These are phyloP conservation scores for Castanea crenata DNA, from an alignment of 306 rosid species.

Conservation along the genomic window DNA sequence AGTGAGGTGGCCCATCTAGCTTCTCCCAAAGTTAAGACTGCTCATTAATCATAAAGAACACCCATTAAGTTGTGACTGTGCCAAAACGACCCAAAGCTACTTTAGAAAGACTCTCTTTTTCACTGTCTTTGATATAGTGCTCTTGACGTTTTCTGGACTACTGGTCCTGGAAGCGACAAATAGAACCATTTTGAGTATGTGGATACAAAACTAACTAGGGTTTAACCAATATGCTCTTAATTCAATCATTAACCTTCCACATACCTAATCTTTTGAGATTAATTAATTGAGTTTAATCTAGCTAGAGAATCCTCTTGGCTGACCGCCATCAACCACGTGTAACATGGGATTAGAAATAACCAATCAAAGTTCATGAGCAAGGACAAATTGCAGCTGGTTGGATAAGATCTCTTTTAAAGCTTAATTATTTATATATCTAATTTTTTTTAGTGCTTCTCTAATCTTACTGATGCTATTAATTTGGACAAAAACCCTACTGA, in stretches of 20 bases:
- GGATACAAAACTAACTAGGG: background rate
- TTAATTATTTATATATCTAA: no score
- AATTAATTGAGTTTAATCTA: background rate
- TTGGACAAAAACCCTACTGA: no score
- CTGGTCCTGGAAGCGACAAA: background rate
- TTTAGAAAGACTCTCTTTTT: conserved; percentile 10
- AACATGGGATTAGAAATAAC: background rate
- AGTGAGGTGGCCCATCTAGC: background rate
- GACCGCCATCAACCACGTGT: background rate
- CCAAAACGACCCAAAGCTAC: conserved; percentile 28
- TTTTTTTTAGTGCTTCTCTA: background rate
- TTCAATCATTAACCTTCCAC: background rate
- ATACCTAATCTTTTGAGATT: background rate
- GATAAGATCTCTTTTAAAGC: background rate
- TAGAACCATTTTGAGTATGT: background rate
- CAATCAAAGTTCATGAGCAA: background rate
- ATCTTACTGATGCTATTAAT: background rate
- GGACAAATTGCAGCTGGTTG: background rate
- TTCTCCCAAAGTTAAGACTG: background rate
- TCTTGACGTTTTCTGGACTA: conserved; percentile 3
- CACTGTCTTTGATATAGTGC: conserved; percentile 1
- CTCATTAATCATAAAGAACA: background rate
- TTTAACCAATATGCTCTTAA: background rate
- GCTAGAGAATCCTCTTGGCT: no score
- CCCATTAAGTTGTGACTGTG: conserved; percentile 14